Evolutionary conservation across 176 grass and related monocot genomes (phyloP), one percentile per base, ranked within the genome.

Genomic region (Typha latifolia): DNA sequence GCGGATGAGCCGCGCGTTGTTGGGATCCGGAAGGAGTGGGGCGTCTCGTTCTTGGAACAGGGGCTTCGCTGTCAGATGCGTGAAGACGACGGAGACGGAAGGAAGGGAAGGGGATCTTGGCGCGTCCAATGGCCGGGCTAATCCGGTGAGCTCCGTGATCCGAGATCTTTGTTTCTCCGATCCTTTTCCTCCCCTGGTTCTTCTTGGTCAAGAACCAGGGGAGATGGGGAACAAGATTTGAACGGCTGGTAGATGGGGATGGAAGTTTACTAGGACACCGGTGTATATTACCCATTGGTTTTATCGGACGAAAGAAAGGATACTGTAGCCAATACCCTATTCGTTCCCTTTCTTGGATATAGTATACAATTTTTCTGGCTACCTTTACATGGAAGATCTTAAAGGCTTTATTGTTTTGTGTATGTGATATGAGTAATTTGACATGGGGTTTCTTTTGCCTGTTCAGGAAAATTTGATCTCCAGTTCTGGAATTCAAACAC

Each of bases 71-170:
- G 76, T 78, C 62, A 81, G 79, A 64, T 82, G 79, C 18, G 67
- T 91, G 61, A 71, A 73, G 62, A 78, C 75, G 56, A 10, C 77
- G 24, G 64, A 84, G 51, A 19, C 64, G 12, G 70, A 50, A 15
- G 55, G 82, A 69, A 74, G 22, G 69, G 66, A 74, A 52, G 65
- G 61, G 72, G 80, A 96, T 91, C 78, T 82, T 68, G 66, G 76
- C 24, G 61, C 74, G 24, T 69, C 74, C 68, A 96, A 96, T 84
- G 88, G 88, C 63, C 50, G 79, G n/a, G 67, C 67, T 12, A 79
- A 71, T 51, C 57, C 55, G 61, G 93, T 84, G 69, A 69, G 16
- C 55, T 69, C 20, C 13, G 15, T 69, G 23, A 27, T n/a, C 22
- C 24, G 12, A 52, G 29, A 64, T 64, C 14, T 26, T 27, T 15